A percentile compares a stretch with the other conserved stretches of the same genome.
Conservation (phyloP, 202 grass and related monocot species). For the Carex arenaria region DNA sequence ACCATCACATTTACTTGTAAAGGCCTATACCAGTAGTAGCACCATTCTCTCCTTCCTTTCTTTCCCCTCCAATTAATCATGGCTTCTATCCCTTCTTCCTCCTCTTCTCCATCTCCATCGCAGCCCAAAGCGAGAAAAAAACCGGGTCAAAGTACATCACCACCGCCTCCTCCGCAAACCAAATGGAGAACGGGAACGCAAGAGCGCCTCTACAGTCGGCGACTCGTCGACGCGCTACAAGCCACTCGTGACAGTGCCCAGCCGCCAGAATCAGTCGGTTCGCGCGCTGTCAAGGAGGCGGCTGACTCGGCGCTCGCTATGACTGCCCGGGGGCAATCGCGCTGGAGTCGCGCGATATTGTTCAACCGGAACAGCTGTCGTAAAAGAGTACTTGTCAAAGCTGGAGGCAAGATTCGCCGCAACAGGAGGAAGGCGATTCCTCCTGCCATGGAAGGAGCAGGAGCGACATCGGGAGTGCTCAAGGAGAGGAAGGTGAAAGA, state of each 20-base stretch:
- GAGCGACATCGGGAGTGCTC: not conserved
- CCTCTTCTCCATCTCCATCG: slow-evolving; percentile 5
- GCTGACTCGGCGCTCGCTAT: slow-evolving; percentile 91
- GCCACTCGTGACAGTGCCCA: slow-evolving; percentile 24
- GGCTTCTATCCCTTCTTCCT: slow-evolving; percentile 29
- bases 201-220: slow-evolving; percentile 66
- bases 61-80: slow-evolving; percentile 10
- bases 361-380: slow-evolving; percentile 43
- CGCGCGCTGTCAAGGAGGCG: slow-evolving; percentile 60
- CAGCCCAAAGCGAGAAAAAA: not conserved
- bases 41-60: not conserved
- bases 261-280: slow-evolving; percentile 1
- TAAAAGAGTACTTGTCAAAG: slow-evolving; percentile 65
- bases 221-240: slow-evolving; percentile 73
- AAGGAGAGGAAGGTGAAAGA: slow-evolving; percentile 67
- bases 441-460: not conserved
- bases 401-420: slow-evolving; percentile 59
- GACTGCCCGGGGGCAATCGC: slow-evolving; percentile 72
- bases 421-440: slow-evolving; percentile 19
- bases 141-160: not conserved
- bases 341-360: slow-evolving; percentile 94
- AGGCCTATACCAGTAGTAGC: not conserved
- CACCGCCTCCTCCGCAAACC: slow-evolving; percentile 19
- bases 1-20: not conserved
- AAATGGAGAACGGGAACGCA: slow-evolving; percentile 82